Base-by-base conservation (phyloP, 805 yeast genomes). In the Lipomyces sp. region DNA sequence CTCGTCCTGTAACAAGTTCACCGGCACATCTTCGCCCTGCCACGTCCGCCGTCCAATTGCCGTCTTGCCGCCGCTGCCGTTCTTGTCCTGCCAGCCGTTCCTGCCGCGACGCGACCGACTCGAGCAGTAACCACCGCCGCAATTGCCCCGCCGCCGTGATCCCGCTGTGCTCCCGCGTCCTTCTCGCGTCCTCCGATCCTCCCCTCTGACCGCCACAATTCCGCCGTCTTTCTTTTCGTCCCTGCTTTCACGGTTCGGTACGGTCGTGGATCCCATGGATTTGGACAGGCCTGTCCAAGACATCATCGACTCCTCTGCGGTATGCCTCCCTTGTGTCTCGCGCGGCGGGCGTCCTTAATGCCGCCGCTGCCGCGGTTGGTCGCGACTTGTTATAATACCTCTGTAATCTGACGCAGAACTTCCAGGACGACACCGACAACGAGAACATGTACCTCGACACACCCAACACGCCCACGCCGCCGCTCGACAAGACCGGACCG, bases 361-460 rank as follows among this genome's bases (percentile, higher is more conserved):
- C 29, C 16, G 11, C 18, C 28, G 23, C 22, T 8, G 18, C 4
- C 23, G 44, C 24, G n/a, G 26, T 21, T 43, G 16, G 7, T 28
- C 19, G 8, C 14, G 26, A 21, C 6, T 14, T 40, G 26, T 16
- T 19, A 5, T 29, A 5, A 5, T 18, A 18, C 16, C 18, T n/a
- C n/a, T 13, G 13, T 26, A 6, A n/a, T 23, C 13, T 13, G 21
- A 6, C 26, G 6, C 7, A 10, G 23, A 28, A 4, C 18, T 10
- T 41, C 8, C 26, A 51, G 55, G 55, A 51, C 23, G 54, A 51
- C 35, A 51, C 55, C 26, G 55, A 51, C 39, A 51, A 19, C 32
- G 55, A 51, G 39, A 39, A 35, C 39, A 41, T 51, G 54, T 51
- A 55, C 21, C 26, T 51, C 47, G 55, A 51, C 31, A 51, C 55